phyloP scores from a whole-genome alignment of 441 rosid genomes.

The Codiaeum variegatum region DNA sequence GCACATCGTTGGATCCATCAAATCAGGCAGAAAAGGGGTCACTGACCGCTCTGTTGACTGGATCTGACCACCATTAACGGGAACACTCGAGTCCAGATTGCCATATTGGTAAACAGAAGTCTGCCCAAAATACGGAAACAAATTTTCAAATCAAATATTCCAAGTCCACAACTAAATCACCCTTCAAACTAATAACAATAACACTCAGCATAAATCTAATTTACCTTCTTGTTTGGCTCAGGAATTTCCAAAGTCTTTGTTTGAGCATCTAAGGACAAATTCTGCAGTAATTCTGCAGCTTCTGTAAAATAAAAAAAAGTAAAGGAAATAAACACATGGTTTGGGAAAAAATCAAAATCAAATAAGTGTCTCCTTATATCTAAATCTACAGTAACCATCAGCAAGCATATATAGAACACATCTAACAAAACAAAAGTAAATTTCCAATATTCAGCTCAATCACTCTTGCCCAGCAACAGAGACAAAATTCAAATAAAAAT shows the following conservation, averaged over 20 bases:
- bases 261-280: conserved; percentile 63
- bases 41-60: conserved; percentile 51
- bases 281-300: conserved; percentile 81
- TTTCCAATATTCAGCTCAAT: background rate
- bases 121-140: conserved; percentile 24
- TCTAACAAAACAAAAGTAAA: background rate
- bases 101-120: conserved; percentile 57
- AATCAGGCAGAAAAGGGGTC: conserved; percentile 52
- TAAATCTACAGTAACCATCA: background rate
- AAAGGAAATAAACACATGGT: conserved; percentile 35
- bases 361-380: background rate
- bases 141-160: background rate
- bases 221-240: conserved; percentile 78
- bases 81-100: conserved; percentile 35
- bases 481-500: background rate
- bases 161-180: background rate
- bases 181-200: background rate
- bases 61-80: conserved; percentile 56
- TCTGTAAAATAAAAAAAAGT: conserved; percentile 44
- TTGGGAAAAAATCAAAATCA: background rate
- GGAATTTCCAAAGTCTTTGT: conserved; percentile 60
- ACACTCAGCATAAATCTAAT: background rate
- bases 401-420: background rate
- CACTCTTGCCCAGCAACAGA: background rate
- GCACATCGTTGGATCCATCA: conserved; percentile 53